Percentiles rank a stretch among this genome's conserved stretches.
These are phyloP conservation scores for Rhodosporidiobolus sp. DNA, from an alignment of 768 basidiomycete genomes.

Conservation along the genomic window DNA sequence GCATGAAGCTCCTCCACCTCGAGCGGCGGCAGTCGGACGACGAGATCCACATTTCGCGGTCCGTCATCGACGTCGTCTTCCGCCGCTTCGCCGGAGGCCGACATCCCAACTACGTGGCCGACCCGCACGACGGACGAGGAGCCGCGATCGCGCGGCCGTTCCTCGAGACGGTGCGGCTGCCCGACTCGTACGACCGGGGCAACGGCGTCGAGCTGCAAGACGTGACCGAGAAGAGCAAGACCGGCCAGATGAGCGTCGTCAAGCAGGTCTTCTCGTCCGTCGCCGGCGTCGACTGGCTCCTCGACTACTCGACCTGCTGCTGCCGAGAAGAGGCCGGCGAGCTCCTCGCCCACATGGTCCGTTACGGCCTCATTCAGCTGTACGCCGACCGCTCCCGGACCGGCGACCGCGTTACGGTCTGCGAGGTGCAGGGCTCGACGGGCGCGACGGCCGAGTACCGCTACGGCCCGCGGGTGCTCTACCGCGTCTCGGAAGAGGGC, in stretches of 20 bases:
- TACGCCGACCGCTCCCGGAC: constrained; percentile 51
- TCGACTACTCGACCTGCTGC: constrained; percentile 93
- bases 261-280: constrained; percentile 75
- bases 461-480: constrained; percentile 90
- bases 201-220: constrained; percentile 49
- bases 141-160: constrained; percentile 50
- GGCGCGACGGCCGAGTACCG: constrained; percentile 58
- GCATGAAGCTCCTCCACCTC: constrained; percentile 94
- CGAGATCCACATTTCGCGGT: constrained; percentile 92
- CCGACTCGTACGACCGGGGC: constrained; percentile 45
- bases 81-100: constrained; percentile 80
- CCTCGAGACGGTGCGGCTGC: constrained; percentile 36
- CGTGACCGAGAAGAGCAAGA: constrained; percentile 51
- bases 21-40: constrained; percentile 89
- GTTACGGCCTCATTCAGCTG: constrained; percentile 82
- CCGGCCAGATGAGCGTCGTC: constrained; percentile 55
- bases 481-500: constrained; percentile 90
- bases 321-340: constrained; percentile 95
- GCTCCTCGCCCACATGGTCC: constrained; percentile 95
- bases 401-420: constrained; percentile 33
- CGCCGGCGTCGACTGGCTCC: constrained; percentile 89
- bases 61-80: constrained; percentile 90
- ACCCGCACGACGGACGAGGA: constrained; percentile 71
- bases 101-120: constrained; percentile 67
- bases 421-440: constrained; percentile 25